These are phyloP conservation scores for Knufia petricola DNA, from an alignment of 2,329 filamentous ascomycete genomes.

Conservation along the genomic window DNA sequence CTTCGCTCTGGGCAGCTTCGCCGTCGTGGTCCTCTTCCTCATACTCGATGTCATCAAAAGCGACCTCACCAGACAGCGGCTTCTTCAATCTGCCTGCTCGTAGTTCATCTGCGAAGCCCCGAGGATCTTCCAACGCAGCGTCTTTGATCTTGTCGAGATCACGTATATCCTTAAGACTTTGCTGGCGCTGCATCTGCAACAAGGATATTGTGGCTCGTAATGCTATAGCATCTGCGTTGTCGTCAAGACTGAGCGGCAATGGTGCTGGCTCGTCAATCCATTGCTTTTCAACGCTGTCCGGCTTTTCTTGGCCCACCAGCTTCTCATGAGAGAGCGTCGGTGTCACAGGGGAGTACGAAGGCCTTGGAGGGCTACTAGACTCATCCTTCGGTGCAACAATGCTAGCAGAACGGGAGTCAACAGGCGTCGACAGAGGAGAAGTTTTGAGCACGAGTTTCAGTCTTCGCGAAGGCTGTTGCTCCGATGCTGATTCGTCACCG, in stretches of 20 bases:
- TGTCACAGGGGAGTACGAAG: constrained; percentile 40
- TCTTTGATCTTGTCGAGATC: constrained; percentile 60
- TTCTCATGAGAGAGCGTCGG: constrained; percentile 31
- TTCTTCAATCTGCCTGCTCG: constrained; percentile 48
- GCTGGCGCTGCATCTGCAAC: constrained; percentile 73
- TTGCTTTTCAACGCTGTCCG: constrained; percentile 12
- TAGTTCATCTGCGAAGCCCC: constrained; percentile 62
- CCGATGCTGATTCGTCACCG: constrained; percentile 2
- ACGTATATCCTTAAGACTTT: constrained; percentile 65
- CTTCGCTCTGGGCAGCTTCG: constrained; percentile 15
- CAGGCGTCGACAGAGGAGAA: constrained; percentile 5
- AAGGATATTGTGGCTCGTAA: constrained; percentile 76
- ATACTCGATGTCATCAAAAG: constrained; percentile 26
- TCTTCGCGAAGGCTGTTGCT: constrained; percentile 4
- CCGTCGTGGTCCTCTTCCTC: constrained; percentile 28
- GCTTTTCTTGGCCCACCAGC: constrained; percentile 15
- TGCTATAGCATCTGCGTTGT: constrained; percentile 79
- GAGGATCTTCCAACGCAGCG: constrained; percentile 60
- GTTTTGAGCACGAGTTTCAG: constrained; percentile 13
- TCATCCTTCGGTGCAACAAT: constrained; percentile 11
- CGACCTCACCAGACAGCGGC: constrained; percentile 22
- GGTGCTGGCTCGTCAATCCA: constrained; percentile 27
- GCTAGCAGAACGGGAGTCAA: not conserved
- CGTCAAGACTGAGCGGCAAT: constrained; percentile 37
- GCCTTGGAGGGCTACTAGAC: constrained; percentile 28